Evolutionary conservation across 2,329 filamentous ascomycete genomes (phyloP).

Genomic region (Botrytis medusae): DNA sequence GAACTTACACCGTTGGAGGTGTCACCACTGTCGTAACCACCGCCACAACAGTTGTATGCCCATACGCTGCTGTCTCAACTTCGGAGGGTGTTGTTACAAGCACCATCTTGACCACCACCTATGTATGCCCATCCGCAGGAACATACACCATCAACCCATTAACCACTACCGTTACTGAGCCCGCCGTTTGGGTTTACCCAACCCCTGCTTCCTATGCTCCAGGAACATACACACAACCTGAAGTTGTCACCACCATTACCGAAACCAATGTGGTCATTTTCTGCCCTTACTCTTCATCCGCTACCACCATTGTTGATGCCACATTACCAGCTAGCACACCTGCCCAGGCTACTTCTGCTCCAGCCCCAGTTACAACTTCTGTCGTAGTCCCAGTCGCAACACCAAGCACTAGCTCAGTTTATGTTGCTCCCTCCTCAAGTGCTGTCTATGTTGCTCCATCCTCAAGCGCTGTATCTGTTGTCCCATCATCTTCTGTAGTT

Average conservation of each 20-base stretch:
- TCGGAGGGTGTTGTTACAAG: conserved; percentile 60
- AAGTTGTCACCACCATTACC: conserved; percentile 66
- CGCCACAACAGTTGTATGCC: conserved; percentile 67
- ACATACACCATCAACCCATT: conserved; percentile 73
- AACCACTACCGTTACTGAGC: conserved; percentile 58
- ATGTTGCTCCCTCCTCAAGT: background rate
- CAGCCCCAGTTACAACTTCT: conserved; percentile 27
- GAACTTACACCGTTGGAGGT: conserved; percentile 69
- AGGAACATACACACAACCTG: conserved; percentile 71
- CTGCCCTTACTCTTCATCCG: conserved; percentile 62
- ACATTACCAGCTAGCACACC: background rate
- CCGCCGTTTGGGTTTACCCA: conserved; percentile 62
- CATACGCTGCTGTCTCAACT: conserved; percentile 65
- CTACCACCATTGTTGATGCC: background rate
- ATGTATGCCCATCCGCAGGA: conserved; percentile 70
- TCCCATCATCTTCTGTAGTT: conserved; percentile 40
- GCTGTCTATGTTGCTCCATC: background rate
- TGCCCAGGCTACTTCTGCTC: conserved; percentile 34
- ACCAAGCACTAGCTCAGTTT: conserved; percentile 33
- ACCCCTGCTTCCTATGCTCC: conserved; percentile 63
- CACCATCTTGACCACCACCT: conserved; percentile 67
- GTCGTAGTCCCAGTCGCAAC: conserved; percentile 24
- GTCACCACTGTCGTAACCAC: conserved; percentile 68
- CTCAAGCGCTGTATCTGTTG: background rate
- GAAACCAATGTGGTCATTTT: conserved; percentile 66